Conservation (phyloP, 2,329 filamentous ascomycete genomes). For the Plenodomus lindquistii region DNA sequence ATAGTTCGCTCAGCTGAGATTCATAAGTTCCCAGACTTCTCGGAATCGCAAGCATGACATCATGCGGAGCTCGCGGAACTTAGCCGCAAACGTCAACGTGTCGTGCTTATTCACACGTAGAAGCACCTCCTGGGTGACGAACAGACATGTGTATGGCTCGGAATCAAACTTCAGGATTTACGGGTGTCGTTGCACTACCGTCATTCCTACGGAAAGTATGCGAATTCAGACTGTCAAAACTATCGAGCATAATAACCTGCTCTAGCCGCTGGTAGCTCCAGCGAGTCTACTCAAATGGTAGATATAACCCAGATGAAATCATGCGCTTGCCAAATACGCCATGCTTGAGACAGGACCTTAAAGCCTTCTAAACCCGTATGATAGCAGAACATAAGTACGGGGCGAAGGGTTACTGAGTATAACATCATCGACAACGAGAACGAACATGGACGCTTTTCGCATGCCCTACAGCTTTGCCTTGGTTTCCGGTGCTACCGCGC, state of each 20-base stretch:
- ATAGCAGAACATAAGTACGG: neutral
- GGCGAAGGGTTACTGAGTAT: neutral
- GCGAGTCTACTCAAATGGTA: neutral
- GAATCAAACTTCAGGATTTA: too few species aligned
- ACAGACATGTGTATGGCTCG: too few species aligned
- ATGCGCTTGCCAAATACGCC: neutral
- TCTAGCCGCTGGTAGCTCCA: neutral
- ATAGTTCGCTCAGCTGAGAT: neutral
- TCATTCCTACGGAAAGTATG: too few species aligned
- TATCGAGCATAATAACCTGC: too few species aligned
- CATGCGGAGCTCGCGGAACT: conserved; percentile 13
- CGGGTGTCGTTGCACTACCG: too few species aligned
- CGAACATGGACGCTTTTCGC: neutral
- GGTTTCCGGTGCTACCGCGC: conserved; percentile 57
- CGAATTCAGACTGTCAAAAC: too few species aligned
- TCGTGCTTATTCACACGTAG: too few species aligned
- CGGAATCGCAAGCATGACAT: conserved; percentile 14
- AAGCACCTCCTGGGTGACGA: too few species aligned
- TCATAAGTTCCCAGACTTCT: conserved; percentile 7
- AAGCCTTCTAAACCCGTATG: neutral
- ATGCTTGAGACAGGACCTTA: neutral
- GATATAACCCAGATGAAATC: neutral
- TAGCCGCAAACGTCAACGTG: conserved; percentile 8
- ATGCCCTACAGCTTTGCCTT: conserved; percentile 54
- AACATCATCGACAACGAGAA: neutral